Evolutionary conservation across 345 rosid species (phyloP).

Genomic region (Bruguiera gymnorhiza): DNA sequence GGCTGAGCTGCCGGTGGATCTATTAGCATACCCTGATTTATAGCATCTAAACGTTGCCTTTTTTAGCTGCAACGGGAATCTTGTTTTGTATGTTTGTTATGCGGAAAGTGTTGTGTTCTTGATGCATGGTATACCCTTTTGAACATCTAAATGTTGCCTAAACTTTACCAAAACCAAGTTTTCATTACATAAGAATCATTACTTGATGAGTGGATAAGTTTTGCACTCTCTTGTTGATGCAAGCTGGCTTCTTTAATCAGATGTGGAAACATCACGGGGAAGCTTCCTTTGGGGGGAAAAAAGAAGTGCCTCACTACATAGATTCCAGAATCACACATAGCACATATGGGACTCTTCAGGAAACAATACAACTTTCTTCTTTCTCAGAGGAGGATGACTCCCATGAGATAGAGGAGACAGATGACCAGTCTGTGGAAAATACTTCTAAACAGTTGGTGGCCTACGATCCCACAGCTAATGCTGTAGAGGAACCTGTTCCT

Average conservation of each 20-base stretch:
- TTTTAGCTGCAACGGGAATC: too few species aligned
- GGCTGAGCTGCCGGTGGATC: too few species aligned
- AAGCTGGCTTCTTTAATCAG: constrained; percentile 19
- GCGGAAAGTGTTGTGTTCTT: too few species aligned
- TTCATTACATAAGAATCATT: neutral
- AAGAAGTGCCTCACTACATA: constrained; percentile 32
- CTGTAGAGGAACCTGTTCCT: constrained; percentile 23
- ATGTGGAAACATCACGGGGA: constrained; percentile 42
- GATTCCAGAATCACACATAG: constrained; percentile 26
- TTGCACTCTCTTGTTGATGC: neutral
- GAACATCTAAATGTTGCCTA: neutral
- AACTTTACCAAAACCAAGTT: neutral
- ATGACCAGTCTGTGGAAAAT: constrained; percentile 27
- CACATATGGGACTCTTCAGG: constrained; percentile 21
- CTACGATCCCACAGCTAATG: constrained; percentile 48
- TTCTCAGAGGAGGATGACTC: constrained; percentile 33
- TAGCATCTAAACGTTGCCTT: too few species aligned
- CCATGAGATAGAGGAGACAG: constrained; percentile 27
- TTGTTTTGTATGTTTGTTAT: too few species aligned
- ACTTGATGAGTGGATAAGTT: neutral
- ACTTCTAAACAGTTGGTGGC: constrained; percentile 57
- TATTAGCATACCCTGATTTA: too few species aligned
- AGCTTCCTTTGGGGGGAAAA: constrained; percentile 30
- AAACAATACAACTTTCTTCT: constrained; percentile 30
- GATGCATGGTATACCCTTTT: too few species aligned